Base-by-base conservation (phyloP, 768 basidiomycete genomes). In the Clathrus columnatus region DNA sequence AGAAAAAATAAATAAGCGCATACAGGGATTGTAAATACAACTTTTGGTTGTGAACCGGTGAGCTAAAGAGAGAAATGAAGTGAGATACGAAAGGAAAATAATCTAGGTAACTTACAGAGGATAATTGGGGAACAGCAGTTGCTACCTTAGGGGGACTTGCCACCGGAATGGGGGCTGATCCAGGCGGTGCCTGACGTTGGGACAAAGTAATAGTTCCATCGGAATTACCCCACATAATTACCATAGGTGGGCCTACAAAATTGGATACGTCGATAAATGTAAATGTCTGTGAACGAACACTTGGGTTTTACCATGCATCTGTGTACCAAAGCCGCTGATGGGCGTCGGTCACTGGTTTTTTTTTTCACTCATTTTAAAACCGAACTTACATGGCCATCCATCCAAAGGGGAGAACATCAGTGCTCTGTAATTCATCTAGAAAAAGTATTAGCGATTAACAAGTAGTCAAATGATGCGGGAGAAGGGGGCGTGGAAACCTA, bases 161-260 rank as follows among this genome's bases (percentile, higher is more conserved):
- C 53, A 74, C 80, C 49, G 83, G 74, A 14, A 69, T 75, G 5
- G 86, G 86, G 78, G 79, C 78, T 4, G 72, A 69, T 58, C 83
- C 72, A 5, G 61, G 63, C 1, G 73, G 60, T 0, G 85, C 81
- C 27, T 66, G 68, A 18, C 85, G 76, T 63, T 89, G 86, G 6
- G 83, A 85, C 21, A 89, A 66, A 11, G 83, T 85, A 56, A 85
- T 70, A 20, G 72, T 65, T 8, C 81, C 81, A 60, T 85, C 80
- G 14, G 68, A 65, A 62, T 85, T 83, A 6, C 77, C 69, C 86
- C 85, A 89, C 73, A 82, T 78, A 27, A 87, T 82, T 57, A 89
- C 81, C 84, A 89, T 86, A 0, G 80, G 76, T 5, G 75, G 70
- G 60, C 74, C 51, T 53, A 36, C 23, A 20, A 4, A n/a, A 48